Evolutionary conservation across 75 land plant genomes (phyloP).

Genomic region (Picea sitchensis): DNA sequence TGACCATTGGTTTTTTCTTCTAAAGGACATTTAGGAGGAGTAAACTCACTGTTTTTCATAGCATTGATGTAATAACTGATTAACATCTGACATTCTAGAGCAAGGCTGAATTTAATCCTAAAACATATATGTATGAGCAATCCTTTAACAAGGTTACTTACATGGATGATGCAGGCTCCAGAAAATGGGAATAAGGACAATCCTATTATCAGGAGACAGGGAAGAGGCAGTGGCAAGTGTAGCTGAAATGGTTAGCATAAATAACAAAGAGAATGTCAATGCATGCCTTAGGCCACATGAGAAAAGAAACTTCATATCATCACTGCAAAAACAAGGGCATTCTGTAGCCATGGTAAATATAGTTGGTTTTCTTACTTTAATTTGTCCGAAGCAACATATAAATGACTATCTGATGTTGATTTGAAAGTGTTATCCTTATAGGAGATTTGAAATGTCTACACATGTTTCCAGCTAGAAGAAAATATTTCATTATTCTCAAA

Average conservation of each 20-base stretch:
- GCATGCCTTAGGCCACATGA: slow-evolving; percentile 66
- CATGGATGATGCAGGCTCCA: slow-evolving; percentile 45
- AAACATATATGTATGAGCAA: background rate
- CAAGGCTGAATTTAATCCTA: background rate
- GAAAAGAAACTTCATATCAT: slow-evolving; percentile 57
- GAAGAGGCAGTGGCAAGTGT: slow-evolving; percentile 92
- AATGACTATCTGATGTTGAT: background rate
- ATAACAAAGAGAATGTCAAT: slow-evolving; percentile 27
- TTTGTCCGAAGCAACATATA: background rate
- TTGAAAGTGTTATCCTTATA: background rate
- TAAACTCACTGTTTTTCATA: background rate
- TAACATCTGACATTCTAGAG: background rate
- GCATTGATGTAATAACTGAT: slow-evolving; percentile 5
- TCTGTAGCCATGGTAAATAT: slow-evolving; percentile 78
- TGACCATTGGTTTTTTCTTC: background rate
- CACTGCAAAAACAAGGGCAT: slow-evolving; percentile 62
- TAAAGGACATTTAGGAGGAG: background rate
- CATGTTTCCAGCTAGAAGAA: background rate
- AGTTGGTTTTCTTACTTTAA: background rate
- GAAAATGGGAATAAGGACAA: slow-evolving; percentile 60
- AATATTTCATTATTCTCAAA: background rate
- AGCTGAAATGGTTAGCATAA: slow-evolving; percentile 70
- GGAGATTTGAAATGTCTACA: background rate
- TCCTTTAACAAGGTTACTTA: background rate
- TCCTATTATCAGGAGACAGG: slow-evolving; percentile 95